phyloP scores from a whole-genome alignment of 2,329 filamentous ascomycete genomes.

The Aspergillus vadensis region DNA sequence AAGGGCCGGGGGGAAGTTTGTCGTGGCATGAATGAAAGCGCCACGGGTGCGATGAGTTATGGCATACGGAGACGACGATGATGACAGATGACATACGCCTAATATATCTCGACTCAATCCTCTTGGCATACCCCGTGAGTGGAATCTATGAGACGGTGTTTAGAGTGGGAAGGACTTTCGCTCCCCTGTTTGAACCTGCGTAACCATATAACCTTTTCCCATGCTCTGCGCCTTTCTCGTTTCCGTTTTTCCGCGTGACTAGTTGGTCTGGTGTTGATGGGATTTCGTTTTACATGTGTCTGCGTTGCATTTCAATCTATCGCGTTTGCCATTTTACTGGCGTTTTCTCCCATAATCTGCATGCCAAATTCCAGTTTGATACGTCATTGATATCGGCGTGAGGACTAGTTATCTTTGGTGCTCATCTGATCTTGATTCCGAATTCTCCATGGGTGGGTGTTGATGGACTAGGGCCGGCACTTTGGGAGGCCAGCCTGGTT shows the following conservation, averaged over 20 bases:
- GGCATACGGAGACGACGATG: conserved; percentile 36
- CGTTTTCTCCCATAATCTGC: conserved; percentile 12
- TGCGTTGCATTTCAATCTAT: conserved; percentile 12
- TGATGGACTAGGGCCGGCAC: no score
- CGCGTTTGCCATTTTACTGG: conserved; percentile 11
- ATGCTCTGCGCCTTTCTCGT: conserved; percentile 31
- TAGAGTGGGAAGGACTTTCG: conserved; percentile 26
- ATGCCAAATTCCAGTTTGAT: conserved; percentile 17
- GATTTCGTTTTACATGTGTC: conserved; percentile 16
- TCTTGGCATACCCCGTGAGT: conserved; percentile 33
- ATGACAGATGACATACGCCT: conserved; percentile 40
- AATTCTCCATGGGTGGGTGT: no score
- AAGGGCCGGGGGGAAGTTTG: not conserved
- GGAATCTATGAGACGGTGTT: conserved; percentile 31
- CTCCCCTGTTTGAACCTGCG: conserved; percentile 26
- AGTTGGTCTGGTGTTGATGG: conserved; percentile 26
- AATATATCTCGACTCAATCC: conserved; percentile 33
- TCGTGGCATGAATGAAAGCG: conserved; percentile 13
- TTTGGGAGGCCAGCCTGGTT: not conserved
- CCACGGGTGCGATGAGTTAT: conserved; percentile 29
- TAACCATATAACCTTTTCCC: conserved; percentile 45
- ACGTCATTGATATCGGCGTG: conserved; percentile 29
- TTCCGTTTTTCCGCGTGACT: conserved; percentile 15
- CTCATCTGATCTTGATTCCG: conserved; percentile 12
- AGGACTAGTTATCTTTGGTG: conserved; percentile 21